Conservation (phyloP, 352 stramenopile genomes). For the Globisporangium barbulae region DNA sequence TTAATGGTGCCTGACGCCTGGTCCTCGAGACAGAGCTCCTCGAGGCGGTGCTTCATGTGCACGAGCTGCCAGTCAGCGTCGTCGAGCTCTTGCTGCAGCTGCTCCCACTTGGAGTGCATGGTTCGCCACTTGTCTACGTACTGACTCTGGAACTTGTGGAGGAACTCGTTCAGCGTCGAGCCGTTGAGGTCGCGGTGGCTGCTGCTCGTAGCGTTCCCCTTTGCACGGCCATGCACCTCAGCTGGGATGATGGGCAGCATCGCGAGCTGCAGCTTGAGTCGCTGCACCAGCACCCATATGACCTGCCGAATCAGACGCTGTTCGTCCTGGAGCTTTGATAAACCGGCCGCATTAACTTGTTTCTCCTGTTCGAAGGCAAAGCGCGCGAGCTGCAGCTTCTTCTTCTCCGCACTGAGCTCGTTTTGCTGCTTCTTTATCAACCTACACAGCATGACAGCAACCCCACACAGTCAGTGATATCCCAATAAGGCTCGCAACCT, state of each 20-base stretch:
- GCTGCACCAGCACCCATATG: constrained; percentile 39
- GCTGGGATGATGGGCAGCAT: constrained; percentile 35
- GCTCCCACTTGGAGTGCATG: constrained; percentile 46
- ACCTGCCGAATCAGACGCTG: constrained; percentile 43
- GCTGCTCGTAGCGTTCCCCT: neutral
- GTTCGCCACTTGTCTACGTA: constrained; percentile 36
- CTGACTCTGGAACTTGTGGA: constrained; percentile 25
- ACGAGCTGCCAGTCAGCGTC: constrained; percentile 62
- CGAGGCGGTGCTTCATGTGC: constrained; percentile 50
- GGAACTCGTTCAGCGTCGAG: constrained; percentile 22
- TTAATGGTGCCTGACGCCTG: neutral
- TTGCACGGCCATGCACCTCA: neutral
- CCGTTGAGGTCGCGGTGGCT: neutral
- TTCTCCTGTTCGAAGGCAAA: constrained; percentile 20
- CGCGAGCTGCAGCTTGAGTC: constrained; percentile 41
- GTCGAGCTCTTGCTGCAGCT: constrained; percentile 40
- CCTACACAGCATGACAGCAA: constrained; percentile 15
- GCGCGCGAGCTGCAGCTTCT: constrained; percentile 28
- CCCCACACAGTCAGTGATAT: neutral
- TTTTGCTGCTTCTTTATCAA: constrained; percentile 41
- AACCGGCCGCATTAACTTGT: neutral
- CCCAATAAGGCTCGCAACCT: neutral
- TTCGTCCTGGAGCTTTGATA: constrained; percentile 30
- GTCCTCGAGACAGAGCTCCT: constrained; percentile 44
- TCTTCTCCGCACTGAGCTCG: constrained; percentile 27